Percentiles rank a stretch among this genome's conserved stretches.
phyloP scores from a whole-genome alignment of 2,329 filamentous ascomycete genomes.

The Botrytis squamosa region DNA sequence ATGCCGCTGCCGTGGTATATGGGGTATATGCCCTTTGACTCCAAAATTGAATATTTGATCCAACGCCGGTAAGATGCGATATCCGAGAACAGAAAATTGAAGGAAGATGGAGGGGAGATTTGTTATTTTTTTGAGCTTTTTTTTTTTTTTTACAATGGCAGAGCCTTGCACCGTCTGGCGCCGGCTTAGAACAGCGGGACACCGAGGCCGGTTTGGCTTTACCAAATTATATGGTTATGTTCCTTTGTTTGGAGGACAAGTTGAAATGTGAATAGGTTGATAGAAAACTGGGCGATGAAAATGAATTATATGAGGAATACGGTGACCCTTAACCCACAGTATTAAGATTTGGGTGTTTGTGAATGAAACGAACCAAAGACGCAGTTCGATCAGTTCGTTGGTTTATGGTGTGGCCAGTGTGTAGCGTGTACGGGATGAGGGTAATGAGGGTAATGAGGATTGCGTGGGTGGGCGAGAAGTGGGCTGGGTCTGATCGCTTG shows the following conservation, averaged over 20 bases:
- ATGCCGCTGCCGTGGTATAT: constrained; percentile 35
- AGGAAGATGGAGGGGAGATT: constrained; percentile 28
- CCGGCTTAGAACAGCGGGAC: constrained; percentile 39
- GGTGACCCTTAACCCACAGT: constrained; percentile 23
- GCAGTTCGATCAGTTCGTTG: neutral
- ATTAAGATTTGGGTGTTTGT: neutral
- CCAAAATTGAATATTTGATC: constrained; percentile 21
- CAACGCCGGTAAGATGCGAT: constrained; percentile 37
- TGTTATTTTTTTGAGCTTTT: neutral
- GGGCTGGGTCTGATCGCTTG: neutral
- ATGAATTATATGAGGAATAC: constrained; percentile 34
- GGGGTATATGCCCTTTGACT: constrained; percentile 34
- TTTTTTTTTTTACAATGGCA: constrained; percentile 26
- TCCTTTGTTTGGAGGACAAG: constrained; percentile 27
- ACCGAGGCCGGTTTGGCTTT: constrained; percentile 36
- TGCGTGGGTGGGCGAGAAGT: neutral
- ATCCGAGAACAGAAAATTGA: constrained; percentile 27
- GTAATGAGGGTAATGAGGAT: neutral
- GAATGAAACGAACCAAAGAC: constrained; percentile 8
- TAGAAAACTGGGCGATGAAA: constrained; percentile 29
- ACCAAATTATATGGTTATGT: constrained; percentile 36
- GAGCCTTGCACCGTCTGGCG: constrained; percentile 40
- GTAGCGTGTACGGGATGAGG: neutral
- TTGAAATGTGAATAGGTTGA: constrained; percentile 24
- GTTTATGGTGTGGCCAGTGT: constrained; percentile 10